These are phyloP conservation scores for Apostasia ramifera DNA, from an alignment of 106 monocot genomes.

Conservation along the genomic window DNA sequence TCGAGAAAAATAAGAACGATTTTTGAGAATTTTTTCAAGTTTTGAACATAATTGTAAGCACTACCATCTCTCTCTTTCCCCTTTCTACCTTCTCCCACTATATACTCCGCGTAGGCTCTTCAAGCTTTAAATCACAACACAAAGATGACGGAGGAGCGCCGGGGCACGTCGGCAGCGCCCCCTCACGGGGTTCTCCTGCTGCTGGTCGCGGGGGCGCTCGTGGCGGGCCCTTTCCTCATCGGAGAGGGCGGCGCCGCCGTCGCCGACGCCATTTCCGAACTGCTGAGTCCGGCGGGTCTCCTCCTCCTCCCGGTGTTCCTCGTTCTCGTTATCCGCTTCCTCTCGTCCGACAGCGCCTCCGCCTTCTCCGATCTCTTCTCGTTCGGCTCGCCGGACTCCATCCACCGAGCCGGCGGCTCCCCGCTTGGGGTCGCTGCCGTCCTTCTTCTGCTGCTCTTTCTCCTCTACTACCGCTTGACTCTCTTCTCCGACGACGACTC, in stretches of 20 bases:
- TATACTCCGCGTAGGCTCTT: neutral
- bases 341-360: slow-evolving; percentile 63
- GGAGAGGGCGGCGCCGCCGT: slow-evolving; percentile 52
- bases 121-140: neutral
- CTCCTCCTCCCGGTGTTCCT: slow-evolving; percentile 66
- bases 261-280: slow-evolving; percentile 36
- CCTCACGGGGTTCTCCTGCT: slow-evolving; percentile 64
- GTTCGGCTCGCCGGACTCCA: slow-evolving; percentile 58
- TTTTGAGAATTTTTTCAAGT: too few relatives aligned
- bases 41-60: neutral
- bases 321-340: slow-evolving; percentile 63
- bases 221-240: slow-evolving; percentile 43
- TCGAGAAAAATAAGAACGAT: too few relatives aligned
- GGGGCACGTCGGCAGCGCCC: slow-evolving; percentile 9
- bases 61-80: neutral
- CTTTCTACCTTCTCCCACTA: too few relatives aligned
- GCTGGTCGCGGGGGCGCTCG: slow-evolving; percentile 50
- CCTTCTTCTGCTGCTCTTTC: slow-evolving; percentile 48
- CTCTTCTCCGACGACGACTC: slow-evolving; percentile 60
- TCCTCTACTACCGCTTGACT: slow-evolving; percentile 58
- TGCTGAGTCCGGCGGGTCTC: slow-evolving; percentile 65
- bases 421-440: slow-evolving; percentile 66
- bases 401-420: slow-evolving; percentile 78
- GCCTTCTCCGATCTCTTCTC: slow-evolving; percentile 46
- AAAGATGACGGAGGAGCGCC: neutral